phyloP scores from a whole-genome alignment of 2,329 filamentous ascomycete genomes.

The Epichloe elymi region DNA sequence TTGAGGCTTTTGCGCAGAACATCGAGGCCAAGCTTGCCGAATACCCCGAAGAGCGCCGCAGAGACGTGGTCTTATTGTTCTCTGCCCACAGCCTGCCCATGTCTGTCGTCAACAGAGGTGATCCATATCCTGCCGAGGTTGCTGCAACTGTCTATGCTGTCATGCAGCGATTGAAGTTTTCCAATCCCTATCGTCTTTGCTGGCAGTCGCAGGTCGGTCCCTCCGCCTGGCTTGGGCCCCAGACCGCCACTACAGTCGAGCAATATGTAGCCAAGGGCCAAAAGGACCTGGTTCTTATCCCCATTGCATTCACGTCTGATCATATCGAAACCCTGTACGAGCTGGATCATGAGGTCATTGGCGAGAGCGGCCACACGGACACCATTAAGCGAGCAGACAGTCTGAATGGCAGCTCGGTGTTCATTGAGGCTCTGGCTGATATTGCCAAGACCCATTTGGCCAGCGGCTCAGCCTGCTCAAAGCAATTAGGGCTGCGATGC shows the following conservation, averaged over 20 bases:
- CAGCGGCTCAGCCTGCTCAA: constrained; percentile 54
- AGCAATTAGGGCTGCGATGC: constrained; percentile 82
- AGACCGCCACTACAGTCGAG: constrained; percentile 79
- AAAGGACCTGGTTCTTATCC: constrained; percentile 80
- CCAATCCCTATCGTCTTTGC: constrained; percentile 82
- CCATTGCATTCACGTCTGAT: constrained; percentile 96
- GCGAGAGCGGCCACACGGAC: constrained; percentile 64
- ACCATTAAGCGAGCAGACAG: constrained; percentile 84
- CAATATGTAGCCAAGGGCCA: constrained; percentile 84
- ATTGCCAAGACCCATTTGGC: constrained; percentile 71
- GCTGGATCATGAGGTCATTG: constrained; percentile 87
- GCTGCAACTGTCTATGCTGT: constrained; percentile 92
- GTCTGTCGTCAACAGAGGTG: constrained; percentile 91
- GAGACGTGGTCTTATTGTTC: constrained; percentile 77
- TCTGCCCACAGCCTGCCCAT: constrained; percentile 94
- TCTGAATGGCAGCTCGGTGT: constrained; percentile 79
- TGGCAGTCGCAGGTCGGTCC: constrained; percentile 99
- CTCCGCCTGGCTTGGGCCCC: constrained; percentile 86
- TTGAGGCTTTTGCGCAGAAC: constrained; percentile 85
- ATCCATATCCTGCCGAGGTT: constrained; percentile 91
- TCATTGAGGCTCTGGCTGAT: constrained; percentile 81
- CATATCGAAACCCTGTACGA: constrained; percentile 97
- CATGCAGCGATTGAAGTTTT: constrained; percentile 80
- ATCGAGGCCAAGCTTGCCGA: constrained; percentile 74
- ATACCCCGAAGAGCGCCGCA: constrained; percentile 70